Percentiles rank a stretch among this genome's conserved stretches.
Conservation (phyloP, 2,329 filamentous ascomycete genomes). For the Elsinoe necatrix region DNA sequence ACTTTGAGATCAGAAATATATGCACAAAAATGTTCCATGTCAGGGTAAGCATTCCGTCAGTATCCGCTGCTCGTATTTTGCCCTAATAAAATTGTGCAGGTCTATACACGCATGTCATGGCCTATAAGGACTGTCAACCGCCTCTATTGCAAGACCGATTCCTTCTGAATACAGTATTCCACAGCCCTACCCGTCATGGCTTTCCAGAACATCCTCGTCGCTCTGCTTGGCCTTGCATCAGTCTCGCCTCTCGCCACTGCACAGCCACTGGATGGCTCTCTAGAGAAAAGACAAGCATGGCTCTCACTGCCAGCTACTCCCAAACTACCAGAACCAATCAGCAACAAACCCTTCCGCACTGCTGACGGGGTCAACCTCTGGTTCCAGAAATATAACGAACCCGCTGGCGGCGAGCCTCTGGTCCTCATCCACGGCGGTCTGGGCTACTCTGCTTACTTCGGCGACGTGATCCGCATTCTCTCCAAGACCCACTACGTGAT, state of each 20-base stretch:
- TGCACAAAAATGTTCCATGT: background rate
- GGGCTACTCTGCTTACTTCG: slow-evolving; percentile 37
- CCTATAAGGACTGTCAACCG: background rate
- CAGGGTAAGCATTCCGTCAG: background rate
- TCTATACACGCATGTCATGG: background rate
- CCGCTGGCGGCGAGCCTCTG: slow-evolving; percentile 29
- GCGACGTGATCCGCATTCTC: slow-evolving; percentile 32
- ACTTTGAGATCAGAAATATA: no score
- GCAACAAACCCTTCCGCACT: slow-evolving; percentile 18
- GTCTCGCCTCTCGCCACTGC: background rate
- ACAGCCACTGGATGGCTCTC: background rate
- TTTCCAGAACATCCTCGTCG: background rate
- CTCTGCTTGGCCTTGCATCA: background rate
- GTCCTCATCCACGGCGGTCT: slow-evolving; percentile 37
- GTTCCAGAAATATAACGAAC: slow-evolving; percentile 36
- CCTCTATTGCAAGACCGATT: background rate
- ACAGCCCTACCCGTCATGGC: background rate
- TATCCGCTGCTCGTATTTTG: background rate
- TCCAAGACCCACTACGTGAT: slow-evolving; percentile 32
- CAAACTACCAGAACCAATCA: slow-evolving; percentile 30
- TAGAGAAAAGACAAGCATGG: background rate
- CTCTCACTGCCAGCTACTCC: slow-evolving; percentile 34
- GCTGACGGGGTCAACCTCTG: slow-evolving; percentile 32
- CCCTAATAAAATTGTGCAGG: slow-evolving; percentile 1
- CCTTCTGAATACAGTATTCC: background rate